phyloP scores from a whole-genome alignment of 1,284 basidiomycete genomes.

The Trametes versicolor region DNA sequence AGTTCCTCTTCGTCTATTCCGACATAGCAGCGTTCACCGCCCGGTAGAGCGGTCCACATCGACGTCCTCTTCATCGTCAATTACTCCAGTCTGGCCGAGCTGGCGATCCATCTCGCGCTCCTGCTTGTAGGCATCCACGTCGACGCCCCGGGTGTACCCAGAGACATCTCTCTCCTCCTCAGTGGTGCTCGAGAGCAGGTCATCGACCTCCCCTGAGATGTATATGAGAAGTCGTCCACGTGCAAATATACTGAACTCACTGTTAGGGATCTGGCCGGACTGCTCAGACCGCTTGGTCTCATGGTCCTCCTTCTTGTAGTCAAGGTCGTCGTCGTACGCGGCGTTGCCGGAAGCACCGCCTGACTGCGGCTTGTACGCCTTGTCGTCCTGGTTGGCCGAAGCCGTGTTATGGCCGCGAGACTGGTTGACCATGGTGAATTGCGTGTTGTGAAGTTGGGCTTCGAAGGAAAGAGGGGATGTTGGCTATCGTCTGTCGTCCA shows the following conservation, averaged over 20 bases:
- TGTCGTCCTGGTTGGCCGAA: slow-evolving; percentile 27
- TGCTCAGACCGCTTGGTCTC: slow-evolving; percentile 37
- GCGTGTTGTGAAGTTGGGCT: background rate
- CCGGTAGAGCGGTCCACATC: slow-evolving; percentile 37
- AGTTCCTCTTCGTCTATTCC: background rate
- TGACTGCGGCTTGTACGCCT: slow-evolving; percentile 41
- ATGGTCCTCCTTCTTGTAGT: slow-evolving; percentile 36
- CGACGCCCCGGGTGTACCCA: slow-evolving; percentile 37
- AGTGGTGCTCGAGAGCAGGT: slow-evolving; percentile 34
- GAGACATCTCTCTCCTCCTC: slow-evolving; percentile 37
- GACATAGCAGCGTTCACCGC: background rate
- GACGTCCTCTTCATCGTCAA: slow-evolving; percentile 34
- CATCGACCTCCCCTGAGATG: slow-evolving; percentile 39
- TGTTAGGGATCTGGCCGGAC: slow-evolving; percentile 36
- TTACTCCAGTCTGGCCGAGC: slow-evolving; percentile 34
- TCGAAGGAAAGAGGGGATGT: background rate
- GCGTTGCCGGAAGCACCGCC: slow-evolving; percentile 39
- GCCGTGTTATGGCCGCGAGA: slow-evolving; percentile 37
- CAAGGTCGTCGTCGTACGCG: slow-evolving; percentile 34
- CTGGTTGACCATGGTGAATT: slow-evolving; percentile 25
- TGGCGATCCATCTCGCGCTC: slow-evolving; percentile 39
- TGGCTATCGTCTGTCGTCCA: background rate
- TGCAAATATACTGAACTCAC: slow-evolving; percentile 23
- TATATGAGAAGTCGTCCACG: background rate
- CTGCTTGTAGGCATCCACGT: slow-evolving; percentile 43